Evolutionary conservation across 2,329 filamentous ascomycete genomes (phyloP).

Genomic region (Ceratocystis smalleyi): DNA sequence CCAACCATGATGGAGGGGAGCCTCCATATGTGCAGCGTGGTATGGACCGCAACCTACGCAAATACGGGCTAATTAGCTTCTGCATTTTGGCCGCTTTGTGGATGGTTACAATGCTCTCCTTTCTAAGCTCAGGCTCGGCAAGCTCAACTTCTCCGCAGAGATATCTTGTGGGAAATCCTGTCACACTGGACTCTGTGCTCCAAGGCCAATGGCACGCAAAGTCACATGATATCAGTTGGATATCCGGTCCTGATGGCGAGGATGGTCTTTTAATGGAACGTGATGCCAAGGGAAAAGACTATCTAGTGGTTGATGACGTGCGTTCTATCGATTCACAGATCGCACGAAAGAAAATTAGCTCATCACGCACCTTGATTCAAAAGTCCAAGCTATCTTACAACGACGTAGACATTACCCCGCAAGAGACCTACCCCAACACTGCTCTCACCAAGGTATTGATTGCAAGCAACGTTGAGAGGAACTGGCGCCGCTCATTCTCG

Average conservation of each 20-base stretch:
- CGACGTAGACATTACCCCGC: conserved; percentile 39
- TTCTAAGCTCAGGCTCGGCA: conserved; percentile 50
- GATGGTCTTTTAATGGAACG: conserved; percentile 76
- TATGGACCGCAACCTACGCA: conserved; percentile 42
- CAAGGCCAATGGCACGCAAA: conserved; percentile 48
- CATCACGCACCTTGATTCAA: conserved; percentile 62
- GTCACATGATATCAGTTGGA: conserved; percentile 58
- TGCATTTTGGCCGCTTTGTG: conserved; percentile 50
- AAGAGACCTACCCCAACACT: conserved; percentile 56
- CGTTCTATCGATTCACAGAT: conserved; percentile 29
- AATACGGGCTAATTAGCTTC: conserved; percentile 38
- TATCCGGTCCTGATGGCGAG: conserved; percentile 55
- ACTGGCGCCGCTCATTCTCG: conserved; percentile 82
- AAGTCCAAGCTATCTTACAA: conserved; percentile 44
- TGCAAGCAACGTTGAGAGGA: conserved; percentile 53
- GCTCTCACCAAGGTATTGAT: conserved; percentile 77
- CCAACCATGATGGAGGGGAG: conserved; percentile 21
- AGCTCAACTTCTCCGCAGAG: conserved; percentile 37
- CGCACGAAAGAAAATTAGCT: conserved; percentile 22
- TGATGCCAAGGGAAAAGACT: conserved; percentile 49
- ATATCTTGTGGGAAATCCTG: conserved; percentile 40
- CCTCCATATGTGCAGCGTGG: not conserved
- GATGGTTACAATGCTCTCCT: conserved; percentile 49
- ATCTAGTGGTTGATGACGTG: conserved; percentile 76
- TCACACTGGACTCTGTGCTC: conserved; percentile 58